Evolutionary conservation across 2,329 filamentous ascomycete genomes (phyloP), one percentile per base, ranked within the genome.

Genomic region (Hymenoscyphus infarciens): DNA sequence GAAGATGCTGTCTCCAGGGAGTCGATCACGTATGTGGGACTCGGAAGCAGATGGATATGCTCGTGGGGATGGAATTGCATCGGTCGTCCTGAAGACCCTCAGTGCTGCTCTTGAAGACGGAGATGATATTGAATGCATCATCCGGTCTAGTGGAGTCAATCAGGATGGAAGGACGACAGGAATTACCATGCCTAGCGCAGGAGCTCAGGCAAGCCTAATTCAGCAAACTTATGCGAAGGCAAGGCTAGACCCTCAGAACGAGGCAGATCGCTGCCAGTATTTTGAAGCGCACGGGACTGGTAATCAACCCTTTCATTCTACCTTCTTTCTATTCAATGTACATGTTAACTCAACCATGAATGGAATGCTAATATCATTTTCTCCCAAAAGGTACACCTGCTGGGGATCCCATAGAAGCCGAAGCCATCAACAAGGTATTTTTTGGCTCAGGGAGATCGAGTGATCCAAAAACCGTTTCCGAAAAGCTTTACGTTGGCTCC

Each of bases 31-130:
- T 84, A 2, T 65, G 65, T 65, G 61, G 63, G 63, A 60, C 35
- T 27, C 25, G n/a, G 25, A 33, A 53, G 59, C 62, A 15, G 59
- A 66, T 52, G 60, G 60, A n/a, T 65, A 65, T 42, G 64, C 57
- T 1, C 56, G 63, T 13, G 63, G 63, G 11, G 87, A 90, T 67
- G 87, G 86, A 1, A 77, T 84, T 38, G 84, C 80, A 0, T 78
- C 83, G 16, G 73, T 89, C 1, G 69, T 88, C 3, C 69, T 89
- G 56, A 89, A 89, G 73, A 79, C 79, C 1, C 74, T 88, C 4
- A 75, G 76, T 11, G 71, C 76, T 54, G 80, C 80, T 3, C 68
- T 88, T 10, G 75, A 76, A 10, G 82, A 85, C 67, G 82, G 83
- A 19, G 85, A 89, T 70, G 80, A 80, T 0, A 83, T 86, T 61